Conservation (phyloP, 2,329 filamentous ascomycete species). For the Beauveria scarabaeidicola region DNA sequence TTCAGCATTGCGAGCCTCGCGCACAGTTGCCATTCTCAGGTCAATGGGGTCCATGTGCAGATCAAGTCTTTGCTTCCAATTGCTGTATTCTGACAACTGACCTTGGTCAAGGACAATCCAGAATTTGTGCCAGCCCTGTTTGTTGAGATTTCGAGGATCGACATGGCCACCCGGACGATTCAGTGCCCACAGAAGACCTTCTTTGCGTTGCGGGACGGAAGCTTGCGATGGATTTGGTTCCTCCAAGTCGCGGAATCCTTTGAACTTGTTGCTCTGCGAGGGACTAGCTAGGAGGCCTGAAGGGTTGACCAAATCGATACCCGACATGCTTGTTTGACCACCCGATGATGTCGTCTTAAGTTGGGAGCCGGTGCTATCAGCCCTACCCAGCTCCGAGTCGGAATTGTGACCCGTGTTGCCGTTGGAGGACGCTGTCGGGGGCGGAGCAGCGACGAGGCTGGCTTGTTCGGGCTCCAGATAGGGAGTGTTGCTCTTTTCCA, state of each 20-base stretch:
- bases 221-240: constrained; percentile 60
- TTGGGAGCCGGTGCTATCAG: constrained; percentile 67
- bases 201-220: constrained; percentile 63
- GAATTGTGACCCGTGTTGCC: constrained; percentile 42
- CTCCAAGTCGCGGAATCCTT: constrained; percentile 85
- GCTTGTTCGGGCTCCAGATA: constrained; percentile 62
- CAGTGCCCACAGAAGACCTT: constrained; percentile 89
- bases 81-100: constrained; percentile 94
- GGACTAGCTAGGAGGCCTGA: constrained; percentile 50
- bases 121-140: constrained; percentile 99
- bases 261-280: constrained; percentile 58
- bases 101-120: constrained; percentile 98
- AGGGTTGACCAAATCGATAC: constrained; percentile 44
- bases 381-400: constrained; percentile 62
- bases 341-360: constrained; percentile 45
- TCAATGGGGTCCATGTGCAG: constrained; percentile 98
- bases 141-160: constrained; percentile 90
- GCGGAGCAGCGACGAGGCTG: constrained; percentile 29
- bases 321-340: constrained; percentile 25
- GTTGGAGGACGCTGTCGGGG: constrained; percentile 29
- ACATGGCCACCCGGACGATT: constrained; percentile 90
- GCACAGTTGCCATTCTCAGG: constrained; percentile 89
- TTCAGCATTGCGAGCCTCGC: constrained; percentile 90
- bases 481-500: constrained; percentile 78
- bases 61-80: constrained; percentile 97